Conservation (phyloP, 495 filamentous ascomycete genomes). For the Aspergillus panamensis region DNA sequence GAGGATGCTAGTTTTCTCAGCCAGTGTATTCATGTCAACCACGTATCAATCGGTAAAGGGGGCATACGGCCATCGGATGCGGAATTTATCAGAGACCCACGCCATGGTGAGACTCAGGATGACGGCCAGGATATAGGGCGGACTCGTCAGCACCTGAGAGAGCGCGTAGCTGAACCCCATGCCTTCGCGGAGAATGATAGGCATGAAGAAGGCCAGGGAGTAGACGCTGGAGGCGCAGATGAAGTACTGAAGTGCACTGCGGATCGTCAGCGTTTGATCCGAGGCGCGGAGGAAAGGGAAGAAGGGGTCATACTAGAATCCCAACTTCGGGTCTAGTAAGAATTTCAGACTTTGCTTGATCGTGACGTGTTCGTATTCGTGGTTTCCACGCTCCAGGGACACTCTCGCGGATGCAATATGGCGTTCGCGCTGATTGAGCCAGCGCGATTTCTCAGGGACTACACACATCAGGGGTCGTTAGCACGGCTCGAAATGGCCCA, state of each 20-base stretch:
- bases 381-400: not conserved
- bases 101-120: not conserved
- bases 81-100: constrained; percentile 2
- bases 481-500: no score
- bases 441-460: not conserved
- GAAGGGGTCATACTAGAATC: not conserved
- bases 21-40: not conserved
- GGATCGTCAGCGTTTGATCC: not conserved
- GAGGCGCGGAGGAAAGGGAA: no score
- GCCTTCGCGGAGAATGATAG: not conserved
- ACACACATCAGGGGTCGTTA: not conserved
- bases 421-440: not conserved
- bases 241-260: not conserved
- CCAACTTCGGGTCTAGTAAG: not conserved
- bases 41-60: not conserved
- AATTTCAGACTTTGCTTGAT: not conserved
- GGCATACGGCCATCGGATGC: not conserved
- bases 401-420: not conserved
- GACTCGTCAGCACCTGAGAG: not conserved
- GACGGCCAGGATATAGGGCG: not conserved
- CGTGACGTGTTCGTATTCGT: not conserved
- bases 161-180: constrained; percentile 1
- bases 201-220: constrained; percentile 3
- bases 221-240: not conserved
- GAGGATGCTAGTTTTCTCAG: not conserved